phyloP scores from a whole-genome alignment of 2,329 filamentous ascomycete genomes.

The Blumeria hordei region DNA sequence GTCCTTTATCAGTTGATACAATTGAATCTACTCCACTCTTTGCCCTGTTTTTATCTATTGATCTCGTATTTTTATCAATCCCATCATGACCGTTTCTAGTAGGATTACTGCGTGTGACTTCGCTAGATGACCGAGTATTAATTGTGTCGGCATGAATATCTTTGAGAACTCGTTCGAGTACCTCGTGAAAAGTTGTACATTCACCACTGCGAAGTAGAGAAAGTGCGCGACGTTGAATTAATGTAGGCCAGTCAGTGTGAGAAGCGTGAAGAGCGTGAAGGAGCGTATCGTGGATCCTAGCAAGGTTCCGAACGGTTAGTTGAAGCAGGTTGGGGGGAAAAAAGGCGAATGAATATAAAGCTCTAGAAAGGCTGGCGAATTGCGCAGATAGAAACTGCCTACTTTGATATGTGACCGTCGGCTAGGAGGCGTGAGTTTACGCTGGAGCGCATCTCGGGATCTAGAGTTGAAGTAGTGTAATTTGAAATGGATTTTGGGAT shows the following conservation, averaged over 20 bases:
- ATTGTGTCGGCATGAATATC: slow-evolving; percentile 22
- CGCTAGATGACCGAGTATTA: neutral
- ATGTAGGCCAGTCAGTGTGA: slow-evolving; percentile 35
- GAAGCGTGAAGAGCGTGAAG: slow-evolving; percentile 36
- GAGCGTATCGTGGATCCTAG: slow-evolving; percentile 38
- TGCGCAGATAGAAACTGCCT: slow-evolving; percentile 7
- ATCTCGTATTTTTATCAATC: slow-evolving; percentile 7
- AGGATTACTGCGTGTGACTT: neutral
- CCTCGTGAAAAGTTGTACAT: slow-evolving; percentile 32
- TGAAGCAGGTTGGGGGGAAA: neutral
- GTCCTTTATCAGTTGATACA: slow-evolving; percentile 7
- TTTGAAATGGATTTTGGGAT: slow-evolving; percentile 29
- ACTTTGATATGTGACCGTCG: slow-evolving; percentile 36
- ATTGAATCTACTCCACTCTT: slow-evolving; percentile 3
- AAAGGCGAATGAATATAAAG: neutral
- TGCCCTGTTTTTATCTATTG: slow-evolving; percentile 7
- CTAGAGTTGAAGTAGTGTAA: slow-evolving; percentile 34
- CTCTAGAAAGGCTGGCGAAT: neutral
- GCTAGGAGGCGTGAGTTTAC: slow-evolving; percentile 33
- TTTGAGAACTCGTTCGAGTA: slow-evolving; percentile 34
- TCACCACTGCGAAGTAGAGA: slow-evolving; percentile 34
- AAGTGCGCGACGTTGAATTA: slow-evolving; percentile 33
- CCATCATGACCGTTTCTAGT: neutral
- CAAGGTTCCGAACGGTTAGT: neutral
- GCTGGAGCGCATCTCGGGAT: slow-evolving; percentile 35